These are phyloP conservation scores for Flaveria sonorensis DNA, from an alignment of 129 eudicot genomes.

Conservation along the genomic window DNA sequence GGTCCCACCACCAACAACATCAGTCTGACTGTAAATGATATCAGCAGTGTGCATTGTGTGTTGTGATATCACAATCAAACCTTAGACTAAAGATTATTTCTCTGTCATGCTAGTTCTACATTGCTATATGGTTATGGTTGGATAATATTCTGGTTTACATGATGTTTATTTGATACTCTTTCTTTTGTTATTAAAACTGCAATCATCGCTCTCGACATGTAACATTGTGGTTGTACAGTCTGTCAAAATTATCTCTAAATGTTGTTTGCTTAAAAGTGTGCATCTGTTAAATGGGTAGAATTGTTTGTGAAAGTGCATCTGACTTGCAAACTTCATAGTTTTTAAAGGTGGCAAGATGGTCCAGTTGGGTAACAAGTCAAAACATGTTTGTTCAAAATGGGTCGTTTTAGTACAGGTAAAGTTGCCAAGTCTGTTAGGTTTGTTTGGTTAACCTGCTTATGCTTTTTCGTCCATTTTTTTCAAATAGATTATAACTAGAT, in stretches of 20 bases:
- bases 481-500: neutral
- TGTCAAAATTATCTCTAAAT: neutral
- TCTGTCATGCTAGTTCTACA: constrained; percentile 8
- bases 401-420: neutral
- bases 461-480: neutral
- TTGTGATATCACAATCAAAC: constrained; percentile 19
- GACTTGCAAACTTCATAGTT: neutral
- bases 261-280: constrained; percentile 1
- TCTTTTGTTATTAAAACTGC: neutral
- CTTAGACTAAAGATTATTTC: constrained; percentile 22
- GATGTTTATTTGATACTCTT: neutral
- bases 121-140: constrained; percentile 1
- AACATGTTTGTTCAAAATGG: neutral
- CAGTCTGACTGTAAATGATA: constrained; percentile 23
- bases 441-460: neutral
- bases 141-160: constrained; percentile 7
- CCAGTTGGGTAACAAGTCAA: neutral
- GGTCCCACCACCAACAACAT: constrained; percentile 16
- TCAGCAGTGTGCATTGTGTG: constrained; percentile 4
- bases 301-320: neutral
- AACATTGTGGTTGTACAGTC: neutral
- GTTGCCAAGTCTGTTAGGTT: neutral
- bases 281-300: neutral
- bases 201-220: neutral
- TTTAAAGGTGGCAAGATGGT: neutral